Conservation (phyloP, 768 basidiomycete species). For the Agaricus sinodeliciosus region DNA sequence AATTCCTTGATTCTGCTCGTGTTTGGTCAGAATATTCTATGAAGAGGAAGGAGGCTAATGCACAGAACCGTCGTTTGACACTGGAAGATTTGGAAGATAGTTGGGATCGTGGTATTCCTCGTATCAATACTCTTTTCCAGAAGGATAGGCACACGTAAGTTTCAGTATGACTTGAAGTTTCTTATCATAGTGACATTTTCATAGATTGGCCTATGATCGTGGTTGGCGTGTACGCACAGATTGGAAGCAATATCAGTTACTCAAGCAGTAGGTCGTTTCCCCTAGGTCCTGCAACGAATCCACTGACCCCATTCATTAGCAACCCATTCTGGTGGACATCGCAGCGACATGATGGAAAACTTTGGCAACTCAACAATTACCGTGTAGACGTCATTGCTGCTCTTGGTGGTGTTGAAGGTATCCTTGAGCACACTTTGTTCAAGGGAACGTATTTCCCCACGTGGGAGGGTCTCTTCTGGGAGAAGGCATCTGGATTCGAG, state of each 20-base stretch:
- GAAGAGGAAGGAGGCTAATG: conserved; percentile 99
- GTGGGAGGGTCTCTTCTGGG: conserved; percentile 99
- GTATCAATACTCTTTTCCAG: conserved; percentile 99
- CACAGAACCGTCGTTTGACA: conserved; percentile 93
- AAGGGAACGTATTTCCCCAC: conserved; percentile 98
- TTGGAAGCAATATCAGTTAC: conserved; percentile 95
- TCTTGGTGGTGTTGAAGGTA: conserved; percentile 92
- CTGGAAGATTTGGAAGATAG: conserved; percentile 97
- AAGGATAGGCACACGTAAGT: conserved; percentile 90
- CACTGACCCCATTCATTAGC: conserved; percentile 29
- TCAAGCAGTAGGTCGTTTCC: conserved; percentile 66
- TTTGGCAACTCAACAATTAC: conserved; percentile 98
- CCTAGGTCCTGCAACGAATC: not conserved
- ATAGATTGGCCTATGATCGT: conserved; percentile 90
- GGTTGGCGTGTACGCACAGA: conserved; percentile 98
- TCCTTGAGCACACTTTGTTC: conserved; percentile 94
- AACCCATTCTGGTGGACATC: conserved; percentile 99
- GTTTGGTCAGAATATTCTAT: conserved; percentile 99
- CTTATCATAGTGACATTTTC: conserved; percentile 6
- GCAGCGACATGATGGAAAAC: conserved; percentile 91
- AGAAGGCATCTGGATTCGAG: conserved; percentile 96
- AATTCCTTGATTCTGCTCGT: conserved; percentile 95
- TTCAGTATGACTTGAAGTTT: not conserved
- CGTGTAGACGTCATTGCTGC: conserved; percentile 99
- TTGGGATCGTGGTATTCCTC: conserved; percentile 97